These are phyloP conservation scores for Puccinia triticina DNA, from an alignment of 1,284 basidiomycete species.

Conservation along the genomic window DNA sequence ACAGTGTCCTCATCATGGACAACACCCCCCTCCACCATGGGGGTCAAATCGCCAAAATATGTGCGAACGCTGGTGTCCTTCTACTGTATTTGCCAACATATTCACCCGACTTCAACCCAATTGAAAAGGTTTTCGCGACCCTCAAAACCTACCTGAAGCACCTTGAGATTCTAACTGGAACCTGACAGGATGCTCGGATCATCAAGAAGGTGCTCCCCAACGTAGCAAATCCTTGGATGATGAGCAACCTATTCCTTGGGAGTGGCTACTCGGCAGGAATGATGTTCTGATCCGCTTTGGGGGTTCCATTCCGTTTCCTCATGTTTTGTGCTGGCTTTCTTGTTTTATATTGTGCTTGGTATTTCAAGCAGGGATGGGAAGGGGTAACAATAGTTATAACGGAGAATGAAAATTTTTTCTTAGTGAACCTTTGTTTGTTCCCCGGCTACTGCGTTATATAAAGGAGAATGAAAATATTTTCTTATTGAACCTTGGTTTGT, in stretches of 20 bases:
- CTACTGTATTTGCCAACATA: neutral
- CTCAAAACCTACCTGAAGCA: neutral
- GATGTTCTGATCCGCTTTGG: neutral
- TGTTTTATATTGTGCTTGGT: too few species aligned
- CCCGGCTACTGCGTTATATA: too few species aligned
- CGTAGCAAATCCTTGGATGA: too few species aligned
- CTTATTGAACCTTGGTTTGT: too few species aligned
- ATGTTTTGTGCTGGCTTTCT: neutral
- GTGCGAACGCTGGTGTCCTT: neutral
- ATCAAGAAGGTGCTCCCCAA: neutral
- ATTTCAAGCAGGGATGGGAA: too few species aligned
- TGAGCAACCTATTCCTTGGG: too few species aligned
- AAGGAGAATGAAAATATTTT: too few species aligned
- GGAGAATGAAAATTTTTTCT: too few species aligned
- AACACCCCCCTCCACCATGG: neutral
- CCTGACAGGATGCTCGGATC: neutral
- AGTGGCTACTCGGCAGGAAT: too few species aligned
- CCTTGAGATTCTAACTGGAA: neutral
- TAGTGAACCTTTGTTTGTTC: too few species aligned
- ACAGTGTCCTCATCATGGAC: neutral
- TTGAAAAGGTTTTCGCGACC: neutral
- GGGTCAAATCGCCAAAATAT: neutral
- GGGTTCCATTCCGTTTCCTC: neutral
- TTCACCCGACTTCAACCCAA: constrained; percentile 7
- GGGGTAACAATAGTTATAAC: too few species aligned